A percentile compares a stretch with the other conserved stretches of the same genome.
phyloP scores from a whole-genome alignment of 2,329 filamentous ascomycete genomes.

The Zymoseptoria passerinii region DNA sequence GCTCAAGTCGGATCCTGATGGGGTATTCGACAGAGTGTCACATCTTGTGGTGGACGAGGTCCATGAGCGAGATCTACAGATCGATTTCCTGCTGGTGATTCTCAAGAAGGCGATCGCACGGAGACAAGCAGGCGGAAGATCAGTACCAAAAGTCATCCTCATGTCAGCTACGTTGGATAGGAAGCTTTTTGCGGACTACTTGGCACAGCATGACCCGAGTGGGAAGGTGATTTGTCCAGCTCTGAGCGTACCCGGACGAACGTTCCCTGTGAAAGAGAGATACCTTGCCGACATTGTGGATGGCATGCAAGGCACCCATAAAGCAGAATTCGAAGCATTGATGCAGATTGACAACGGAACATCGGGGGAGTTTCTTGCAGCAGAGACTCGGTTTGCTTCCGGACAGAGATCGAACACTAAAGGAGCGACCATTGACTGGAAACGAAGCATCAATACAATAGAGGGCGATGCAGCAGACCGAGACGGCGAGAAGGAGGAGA shows the following conservation, averaged over 20 bases:
- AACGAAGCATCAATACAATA: slow-evolving; percentile 23
- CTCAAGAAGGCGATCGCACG: slow-evolving; percentile 36
- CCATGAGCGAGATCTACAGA: slow-evolving; percentile 39
- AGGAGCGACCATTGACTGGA: slow-evolving; percentile 34
- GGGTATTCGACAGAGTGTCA: slow-evolving; percentile 35
- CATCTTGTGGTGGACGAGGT: slow-evolving; percentile 47
- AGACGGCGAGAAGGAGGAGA: slow-evolving; percentile 30
- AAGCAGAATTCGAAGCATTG: slow-evolving; percentile 9
- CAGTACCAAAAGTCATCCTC: slow-evolving; percentile 38
- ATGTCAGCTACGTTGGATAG: slow-evolving; percentile 45
- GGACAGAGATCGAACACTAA: background rate
- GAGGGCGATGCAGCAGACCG: slow-evolving; percentile 17
- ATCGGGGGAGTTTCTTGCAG: slow-evolving; percentile 15
- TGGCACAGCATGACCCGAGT: slow-evolving; percentile 27
- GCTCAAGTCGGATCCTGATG: slow-evolving; percentile 34
- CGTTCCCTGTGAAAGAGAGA: slow-evolving; percentile 36
- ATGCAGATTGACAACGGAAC: slow-evolving; percentile 6
- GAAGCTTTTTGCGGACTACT: slow-evolving; percentile 40
- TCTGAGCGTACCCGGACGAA: slow-evolving; percentile 38
- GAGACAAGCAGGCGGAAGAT: slow-evolving; percentile 27
- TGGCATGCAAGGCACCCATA: slow-evolving; percentile 23
- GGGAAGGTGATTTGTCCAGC: slow-evolving; percentile 33
- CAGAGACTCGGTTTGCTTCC: slow-evolving; percentile 15
- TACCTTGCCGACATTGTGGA: slow-evolving; percentile 36
- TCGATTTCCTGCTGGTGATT: slow-evolving; percentile 41